Percentiles rank a stretch among this genome's conserved stretches.
These are phyloP conservation scores for Metschnikowia similis DNA, from an alignment of 805 yeast genomes.

Conservation along the genomic window DNA sequence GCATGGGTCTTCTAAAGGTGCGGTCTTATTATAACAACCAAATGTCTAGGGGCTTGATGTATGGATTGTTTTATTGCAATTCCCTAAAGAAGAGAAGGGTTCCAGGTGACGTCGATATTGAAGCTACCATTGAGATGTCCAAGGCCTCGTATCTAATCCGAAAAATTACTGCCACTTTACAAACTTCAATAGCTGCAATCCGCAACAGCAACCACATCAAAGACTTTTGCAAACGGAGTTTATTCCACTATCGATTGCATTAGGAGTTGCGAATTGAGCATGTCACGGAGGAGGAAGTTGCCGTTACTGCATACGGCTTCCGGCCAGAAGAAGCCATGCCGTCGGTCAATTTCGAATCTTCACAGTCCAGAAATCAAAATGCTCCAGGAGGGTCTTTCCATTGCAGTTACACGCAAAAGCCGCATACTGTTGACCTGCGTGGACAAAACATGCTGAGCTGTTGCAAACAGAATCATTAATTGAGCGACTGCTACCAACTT, in stretches of 20 bases:
- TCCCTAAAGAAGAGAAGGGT: conserved; percentile 23
- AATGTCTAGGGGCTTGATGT: conserved; percentile 25
- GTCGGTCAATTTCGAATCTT: conserved; percentile 23
- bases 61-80: conserved; percentile 27
- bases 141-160: conserved; percentile 26
- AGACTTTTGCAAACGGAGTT: conserved; percentile 28
- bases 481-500: conserved; percentile 38
- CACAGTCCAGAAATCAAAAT: conserved; percentile 35
- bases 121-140: conserved; percentile 33
- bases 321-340: conserved; percentile 49
- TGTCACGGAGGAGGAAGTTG: conserved; percentile 54
- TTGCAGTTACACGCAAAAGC: conserved; percentile 58
- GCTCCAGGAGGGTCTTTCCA: conserved; percentile 53
- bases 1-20: conserved; percentile 18
- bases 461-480: conserved; percentile 13
- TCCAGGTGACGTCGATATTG: conserved; percentile 17
- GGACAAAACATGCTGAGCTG: conserved; percentile 37
- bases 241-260: conserved; percentile 31
- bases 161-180: conserved; percentile 35
- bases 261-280: conserved; percentile 39
- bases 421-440: conserved; percentile 53
- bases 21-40: conserved; percentile 27
- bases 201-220: conserved; percentile 20
- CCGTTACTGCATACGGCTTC: conserved; percentile 69
- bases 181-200: conserved; percentile 24